A percentile compares a stretch with the other conserved stretches of the same genome.
Evolutionary conservation across 2,329 filamentous ascomycete species (phyloP).

Genomic region (Fusarium sacchari): DNA sequence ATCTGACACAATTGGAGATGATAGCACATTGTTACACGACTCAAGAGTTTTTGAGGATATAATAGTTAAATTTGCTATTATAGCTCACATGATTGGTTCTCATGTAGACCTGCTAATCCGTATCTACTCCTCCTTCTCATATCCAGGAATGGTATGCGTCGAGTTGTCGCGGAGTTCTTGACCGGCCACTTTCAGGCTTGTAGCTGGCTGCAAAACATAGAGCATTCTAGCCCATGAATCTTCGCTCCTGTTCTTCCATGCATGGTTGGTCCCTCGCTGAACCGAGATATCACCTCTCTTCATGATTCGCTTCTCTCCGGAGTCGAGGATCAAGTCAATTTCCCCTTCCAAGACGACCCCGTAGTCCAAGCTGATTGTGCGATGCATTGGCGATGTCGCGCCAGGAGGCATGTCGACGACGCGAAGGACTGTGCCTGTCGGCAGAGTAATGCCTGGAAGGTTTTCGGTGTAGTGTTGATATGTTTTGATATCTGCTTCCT

Average conservation of each 20-base stretch:
- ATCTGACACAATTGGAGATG: accelerated
- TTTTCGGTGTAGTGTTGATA: background rate
- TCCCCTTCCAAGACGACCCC: background rate
- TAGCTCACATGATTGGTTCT: background rate
- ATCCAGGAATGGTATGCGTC: background rate
- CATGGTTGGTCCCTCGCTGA: background rate
- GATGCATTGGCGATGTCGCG: background rate
- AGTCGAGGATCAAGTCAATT: background rate
- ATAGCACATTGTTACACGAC: no score
- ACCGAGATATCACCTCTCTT: background rate
- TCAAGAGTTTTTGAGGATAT: accelerated
- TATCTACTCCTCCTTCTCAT: background rate
- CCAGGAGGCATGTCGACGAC: background rate
- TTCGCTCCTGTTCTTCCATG: background rate
- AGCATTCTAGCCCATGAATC: background rate
- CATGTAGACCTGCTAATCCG: background rate
- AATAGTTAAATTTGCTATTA: accelerated
- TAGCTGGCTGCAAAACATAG: background rate
- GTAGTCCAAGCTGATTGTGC: background rate
- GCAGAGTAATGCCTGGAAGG: background rate
- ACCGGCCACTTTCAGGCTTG: background rate
- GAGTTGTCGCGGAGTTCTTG: background rate
- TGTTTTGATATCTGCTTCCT: background rate
- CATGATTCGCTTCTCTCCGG: background rate
- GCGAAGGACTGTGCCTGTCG: background rate